Base-by-base conservation (phyloP, 805 yeast genomes). In the Yueomyces sinensis region DNA sequence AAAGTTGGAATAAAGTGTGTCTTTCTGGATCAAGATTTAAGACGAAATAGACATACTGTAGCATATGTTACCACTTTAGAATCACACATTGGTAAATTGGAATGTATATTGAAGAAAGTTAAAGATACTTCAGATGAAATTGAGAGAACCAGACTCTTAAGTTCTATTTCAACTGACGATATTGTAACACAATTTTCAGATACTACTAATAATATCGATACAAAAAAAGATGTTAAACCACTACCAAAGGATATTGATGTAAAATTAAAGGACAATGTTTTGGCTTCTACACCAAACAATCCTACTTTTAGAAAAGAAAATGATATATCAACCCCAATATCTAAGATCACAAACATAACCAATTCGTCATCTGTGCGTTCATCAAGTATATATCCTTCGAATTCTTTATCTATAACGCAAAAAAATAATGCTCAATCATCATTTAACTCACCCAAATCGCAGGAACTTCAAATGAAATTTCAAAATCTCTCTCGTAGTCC, bases 41-140 rank as follows among this genome's bases (percentile, higher is more conserved):
- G 75, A 23, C 65, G 61, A 37, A 61, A 58, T 36, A 47, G 73
- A 34, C 68, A 70, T 2, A 54, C 68, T 1, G 62, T 60, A 7
- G 56, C 60, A 35, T 68, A 69, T 41, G 72, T 69, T 17, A 58
- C 57, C 29, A 52, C 59, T 11, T 44, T 69, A 30, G 70, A 54
- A 32, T 31, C 35, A 2, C 50, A 47, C 14, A 41, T 54, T 17
- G 43, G 44, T 7, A 36, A 37, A 14, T 39, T 51, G 32, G 52
- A 52, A 27, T 30, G 36, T 3, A 29, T 39, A 3, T 24, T 50
- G 9, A 34, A 33, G 13, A 31, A 31, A 4, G 27, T 45, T 7
- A 39, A 39, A 30, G 39, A 34, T 9, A 17, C 39, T 2, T 34
- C 27, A 23, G 38, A 43, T 28, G 30, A 31, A 3, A 24, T 18